A percentile compares a stretch with the other conserved stretches of the same genome.
Evolutionary conservation across 176 grass and related monocot species (phyloP).

Genomic region (Miscanthus lutarioriparius): DNA sequence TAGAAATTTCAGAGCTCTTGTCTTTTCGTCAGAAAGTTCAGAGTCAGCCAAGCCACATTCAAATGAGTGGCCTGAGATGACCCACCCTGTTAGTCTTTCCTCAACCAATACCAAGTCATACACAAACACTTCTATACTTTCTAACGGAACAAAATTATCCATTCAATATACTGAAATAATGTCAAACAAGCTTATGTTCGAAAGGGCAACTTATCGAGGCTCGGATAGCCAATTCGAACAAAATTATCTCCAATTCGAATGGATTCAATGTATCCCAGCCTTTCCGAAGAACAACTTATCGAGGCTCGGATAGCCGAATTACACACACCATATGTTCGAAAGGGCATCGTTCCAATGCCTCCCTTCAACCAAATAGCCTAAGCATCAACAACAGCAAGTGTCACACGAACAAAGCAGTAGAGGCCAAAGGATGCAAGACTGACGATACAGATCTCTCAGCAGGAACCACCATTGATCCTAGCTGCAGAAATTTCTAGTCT

Average conservation of each 20-base stretch:
- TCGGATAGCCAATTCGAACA: too few relatives aligned
- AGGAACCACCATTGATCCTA: not conserved
- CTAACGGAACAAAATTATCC: not conserved
- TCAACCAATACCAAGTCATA: not conserved
- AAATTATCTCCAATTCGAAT: too few relatives aligned
- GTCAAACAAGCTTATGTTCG: too few relatives aligned
- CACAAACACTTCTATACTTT: not conserved
- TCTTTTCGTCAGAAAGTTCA: slow-evolving; percentile 9
- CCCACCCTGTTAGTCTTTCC: not conserved
- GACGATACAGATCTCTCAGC: not conserved
- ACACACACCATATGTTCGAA: not conserved
- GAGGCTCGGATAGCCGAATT: not conserved
- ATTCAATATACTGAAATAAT: not conserved
- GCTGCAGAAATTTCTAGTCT: not conserved
- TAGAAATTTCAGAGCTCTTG: not conserved
- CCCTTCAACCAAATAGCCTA: not conserved
- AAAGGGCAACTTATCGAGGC: too few relatives aligned
- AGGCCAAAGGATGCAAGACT: not conserved
- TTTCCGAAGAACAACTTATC: not conserved
- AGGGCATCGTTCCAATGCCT: not conserved
- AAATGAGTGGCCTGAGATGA: slow-evolving; percentile 20
- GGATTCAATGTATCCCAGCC: not conserved
- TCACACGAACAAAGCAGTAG: not conserved
- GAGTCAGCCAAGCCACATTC: not conserved
- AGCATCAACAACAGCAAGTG: not conserved